A percentile compares a stretch with the other conserved stretches of the same genome.
phyloP scores from a whole-genome alignment of 345 rosid genomes.

The Zanthoxylum bungeanum region DNA sequence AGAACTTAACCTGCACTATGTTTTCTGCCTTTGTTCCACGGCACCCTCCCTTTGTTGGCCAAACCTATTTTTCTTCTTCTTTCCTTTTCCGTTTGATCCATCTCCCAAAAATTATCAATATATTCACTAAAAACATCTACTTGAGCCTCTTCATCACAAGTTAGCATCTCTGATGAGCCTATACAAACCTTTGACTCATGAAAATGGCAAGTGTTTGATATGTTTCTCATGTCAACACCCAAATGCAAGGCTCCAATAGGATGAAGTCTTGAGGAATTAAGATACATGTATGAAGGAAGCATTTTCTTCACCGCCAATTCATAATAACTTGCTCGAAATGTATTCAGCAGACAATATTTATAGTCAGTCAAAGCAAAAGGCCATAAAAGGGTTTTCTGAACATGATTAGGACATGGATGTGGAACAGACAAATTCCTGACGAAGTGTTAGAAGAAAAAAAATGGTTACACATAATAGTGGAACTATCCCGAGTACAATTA shows the following conservation, averaged over 20 bases:
- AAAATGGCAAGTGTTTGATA: conserved; percentile 20
- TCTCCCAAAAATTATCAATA: conserved; percentile 11
- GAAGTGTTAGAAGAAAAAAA: neutral
- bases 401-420: conserved; percentile 16
- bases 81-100: conserved; percentile 32
- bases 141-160: conserved; percentile 20
- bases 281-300: conserved; percentile 15
- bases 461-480: neutral
- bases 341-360: conserved; percentile 22
- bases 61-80: conserved; percentile 61
- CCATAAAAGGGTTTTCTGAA: conserved; percentile 16
- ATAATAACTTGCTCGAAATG: conserved; percentile 19
- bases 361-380: conserved; percentile 23
- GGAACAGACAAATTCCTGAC: conserved; percentile 36
- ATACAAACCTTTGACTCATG: conserved; percentile 8
- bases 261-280: conserved; percentile 28
- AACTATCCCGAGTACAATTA: neutral
- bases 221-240: conserved; percentile 13
- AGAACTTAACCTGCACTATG: conserved; percentile 61
- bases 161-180: conserved; percentile 17
- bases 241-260: conserved; percentile 24
- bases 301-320: conserved; percentile 16
- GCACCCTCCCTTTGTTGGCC: conserved; percentile 75
- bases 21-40: conserved; percentile 83
- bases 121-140: conserved; percentile 6